Evolutionary conservation across 2,329 filamentous ascomycete species (phyloP), one percentile per base, ranked within the genome.

Genomic region (Neoascochyta sp.): DNA sequence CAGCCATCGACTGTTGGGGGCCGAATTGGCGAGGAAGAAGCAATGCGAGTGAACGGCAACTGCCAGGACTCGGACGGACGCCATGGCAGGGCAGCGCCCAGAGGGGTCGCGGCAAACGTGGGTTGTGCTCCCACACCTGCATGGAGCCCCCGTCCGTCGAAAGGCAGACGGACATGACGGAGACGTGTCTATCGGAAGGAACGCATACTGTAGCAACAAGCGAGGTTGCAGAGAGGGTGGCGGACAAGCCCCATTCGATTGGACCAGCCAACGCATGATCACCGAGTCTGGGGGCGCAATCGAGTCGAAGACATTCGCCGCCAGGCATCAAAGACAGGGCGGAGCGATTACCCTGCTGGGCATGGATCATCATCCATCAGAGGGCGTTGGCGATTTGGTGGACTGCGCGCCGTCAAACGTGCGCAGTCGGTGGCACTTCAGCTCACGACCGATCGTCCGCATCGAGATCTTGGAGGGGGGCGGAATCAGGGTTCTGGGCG

Each of bases 91-190:
- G n/a, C n/a, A n/a, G n/a, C n/a, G n/a, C n/a, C n/a, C n/a, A n/a
- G n/a, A n/a, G 27, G 24, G 21, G 24, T 28, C 20, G 37, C 33
- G 32, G 29, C 37, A 29, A 22, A 29, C 34, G 34, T 32, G 38
- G 39, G 41, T 39, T 44, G 47, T 46, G 36, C 40, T 49, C 43
- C 51, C 44, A 42, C 48, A 48, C 45, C 36, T 49, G 48, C 48
- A 43, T 44, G 38, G 42, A 39, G 45, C 41, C 34, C 34, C 37
- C 37, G 38, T 32, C 37, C 30, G 23, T 8, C 34, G 11, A 37
- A 24, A 25, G 17, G 27, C n/a, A n/a, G n/a, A n/a, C n/a, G n/a
- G n/a, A n/a, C n/a, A n/a, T n/a, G n/a, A n/a, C n/a, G n/a, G n/a
- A n/a, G n/a, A n/a, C n/a, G n/a, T n/a, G n/a, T n/a, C n/a, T n/a